Base-by-base conservation (phyloP, 441 rosid species). In the Raphanus hybrid region DNA sequence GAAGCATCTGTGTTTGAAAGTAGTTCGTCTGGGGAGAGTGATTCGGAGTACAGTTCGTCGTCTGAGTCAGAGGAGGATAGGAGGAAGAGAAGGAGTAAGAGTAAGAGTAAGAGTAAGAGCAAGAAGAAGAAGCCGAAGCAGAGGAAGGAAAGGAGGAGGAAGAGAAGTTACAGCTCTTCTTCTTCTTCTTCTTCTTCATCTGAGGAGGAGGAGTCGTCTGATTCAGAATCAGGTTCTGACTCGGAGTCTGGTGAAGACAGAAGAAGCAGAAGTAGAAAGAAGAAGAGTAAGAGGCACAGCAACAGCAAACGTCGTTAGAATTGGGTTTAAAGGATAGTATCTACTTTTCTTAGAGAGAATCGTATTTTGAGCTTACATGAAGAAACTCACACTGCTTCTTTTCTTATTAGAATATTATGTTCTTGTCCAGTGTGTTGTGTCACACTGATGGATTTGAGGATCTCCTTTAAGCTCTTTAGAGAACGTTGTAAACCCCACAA, bases 1-100 rank as follows among this genome's bases (percentile, higher is more conserved):
- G 99, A 95, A 89, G 97, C 97, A 45, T 92, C 97, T 0, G 93
- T 94, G 75, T 94, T 94, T 23, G 97, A 90, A 82, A 91, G 94
- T 59, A 91, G 94, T 68, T 86, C 77, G 41, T 90, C 94, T 58
- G 91, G 87, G 0, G 87, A 69, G 67, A 92, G 86, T 82, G 89
- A 88, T 60, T 90, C 97, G 69, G 89, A 88, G 0, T 84, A 69
- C 12, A 84, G 82, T 77, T 84, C 94, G 52, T 95, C 99, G 14
- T 91, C 97, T 0, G 85, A 92, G 9, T 92, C 92, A 20, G 94
- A 96, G 0, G 93, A 83, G 79, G 96, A 88, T 60, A 91, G 91
- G 82, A 85, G 90, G 70, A 79, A 78, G 15, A 69, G 80, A 64
- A 87, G 89, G 83, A 16, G 18, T 16, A 16, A 16, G 18, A 16